Evolutionary conservation across 306 rosid species (phyloP).

Genomic region (Erythrophleum fordii): DNA sequence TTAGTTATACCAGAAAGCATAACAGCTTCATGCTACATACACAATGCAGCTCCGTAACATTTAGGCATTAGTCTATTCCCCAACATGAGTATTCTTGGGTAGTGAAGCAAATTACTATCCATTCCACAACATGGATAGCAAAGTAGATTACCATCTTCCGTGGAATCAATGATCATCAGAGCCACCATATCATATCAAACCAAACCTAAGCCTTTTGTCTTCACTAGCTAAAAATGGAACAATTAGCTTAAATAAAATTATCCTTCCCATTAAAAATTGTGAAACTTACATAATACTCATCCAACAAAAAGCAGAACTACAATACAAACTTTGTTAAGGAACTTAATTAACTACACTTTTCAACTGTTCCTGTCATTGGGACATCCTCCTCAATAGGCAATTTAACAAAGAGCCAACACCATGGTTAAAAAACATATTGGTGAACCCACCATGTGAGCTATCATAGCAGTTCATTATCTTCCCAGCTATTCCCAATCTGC

Average conservation of each 20-base stretch:
- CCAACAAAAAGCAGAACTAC: not conserved
- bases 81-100: not conserved
- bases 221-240: not conserved
- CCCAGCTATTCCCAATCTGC: not conserved
- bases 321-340: not conserved
- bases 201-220: conserved; percentile 1
- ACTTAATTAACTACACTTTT: not conserved
- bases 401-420: not conserved
- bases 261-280: conserved; percentile 14
- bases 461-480: not conserved
- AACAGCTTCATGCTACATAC: conserved; percentile 9
- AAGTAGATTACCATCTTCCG: conserved; percentile 10
- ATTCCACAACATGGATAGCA: conserved; percentile 25
- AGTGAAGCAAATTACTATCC: not conserved
- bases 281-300: not conserved
- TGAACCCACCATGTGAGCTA: not conserved
- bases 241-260: not conserved
- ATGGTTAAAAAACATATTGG: not conserved
- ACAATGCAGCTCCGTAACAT: conserved; percentile 9
- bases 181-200: not conserved
- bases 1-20: not conserved
- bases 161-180: conserved; percentile 14
- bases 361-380: not conserved
- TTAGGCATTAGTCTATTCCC: conserved; percentile 1
- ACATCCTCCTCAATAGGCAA: not conserved